phyloP scores from a whole-genome alignment of 2,329 filamentous ascomycete genomes.

The Cordyceps javanica region DNA sequence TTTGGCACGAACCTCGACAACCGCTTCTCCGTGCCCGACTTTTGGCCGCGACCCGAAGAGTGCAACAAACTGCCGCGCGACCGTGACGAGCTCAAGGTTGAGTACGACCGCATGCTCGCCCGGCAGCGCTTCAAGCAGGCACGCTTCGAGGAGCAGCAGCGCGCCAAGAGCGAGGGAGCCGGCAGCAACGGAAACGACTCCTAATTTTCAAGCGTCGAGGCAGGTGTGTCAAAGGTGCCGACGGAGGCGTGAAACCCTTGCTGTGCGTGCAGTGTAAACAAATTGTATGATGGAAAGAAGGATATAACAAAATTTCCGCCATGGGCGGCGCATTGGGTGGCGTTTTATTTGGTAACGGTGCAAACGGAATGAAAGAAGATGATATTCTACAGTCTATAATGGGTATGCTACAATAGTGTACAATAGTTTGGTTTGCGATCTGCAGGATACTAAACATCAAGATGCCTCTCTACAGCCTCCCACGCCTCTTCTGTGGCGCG shows the following conservation, averaged over 20 bases:
- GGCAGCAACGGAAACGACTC: not conserved
- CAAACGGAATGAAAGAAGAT: not conserved
- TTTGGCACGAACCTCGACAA: constrained; percentile 97
- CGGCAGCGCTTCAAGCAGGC: constrained; percentile 69
- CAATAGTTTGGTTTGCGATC: constrained; percentile 1
- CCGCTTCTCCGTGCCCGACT: constrained; percentile 80
- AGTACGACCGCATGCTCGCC: constrained; percentile 66
- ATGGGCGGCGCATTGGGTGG: constrained; percentile 5
- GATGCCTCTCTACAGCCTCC: constrained; percentile 45
- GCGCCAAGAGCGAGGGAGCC: not conserved
- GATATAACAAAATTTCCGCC: not conserved
- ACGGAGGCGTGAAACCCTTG: not conserved
- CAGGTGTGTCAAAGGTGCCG: too few relatives aligned
- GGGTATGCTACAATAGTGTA: constrained; percentile 5
- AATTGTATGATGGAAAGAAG: not conserved
- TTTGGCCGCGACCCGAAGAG: constrained; percentile 83
- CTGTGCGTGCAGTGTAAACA: not conserved
- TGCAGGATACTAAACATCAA: constrained; percentile 38
- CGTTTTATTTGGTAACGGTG: not conserved
- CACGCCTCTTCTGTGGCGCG: constrained; percentile 46
- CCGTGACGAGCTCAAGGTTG: constrained; percentile 73
- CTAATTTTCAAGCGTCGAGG: not conserved
- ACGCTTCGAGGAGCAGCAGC: constrained; percentile 28
- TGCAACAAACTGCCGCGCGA: constrained; percentile 72
- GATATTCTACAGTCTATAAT: not conserved